phyloP scores from a whole-genome alignment of 495 filamentous ascomycete species.

The Podospora appendiculata region DNA sequence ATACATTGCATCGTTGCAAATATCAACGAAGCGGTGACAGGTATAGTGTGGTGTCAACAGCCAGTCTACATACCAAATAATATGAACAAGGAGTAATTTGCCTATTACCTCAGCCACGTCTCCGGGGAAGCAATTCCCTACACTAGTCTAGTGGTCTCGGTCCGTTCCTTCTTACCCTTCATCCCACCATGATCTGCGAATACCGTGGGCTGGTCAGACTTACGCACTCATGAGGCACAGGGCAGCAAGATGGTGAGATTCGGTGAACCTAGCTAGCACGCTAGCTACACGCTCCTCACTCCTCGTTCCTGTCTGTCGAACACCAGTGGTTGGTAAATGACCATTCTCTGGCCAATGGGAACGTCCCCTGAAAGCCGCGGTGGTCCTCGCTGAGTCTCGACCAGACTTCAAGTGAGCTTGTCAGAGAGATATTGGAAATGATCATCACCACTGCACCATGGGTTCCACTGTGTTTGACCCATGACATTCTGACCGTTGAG shows the following conservation, averaged over 20 bases:
- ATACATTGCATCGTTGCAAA: no score
- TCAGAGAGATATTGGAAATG: no score
- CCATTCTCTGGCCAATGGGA: not conserved
- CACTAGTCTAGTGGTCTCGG: constrained; percentile 9
- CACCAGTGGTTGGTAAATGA: not conserved
- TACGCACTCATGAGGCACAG: constrained; percentile 2
- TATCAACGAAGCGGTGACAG: no score
- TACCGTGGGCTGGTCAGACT: constrained; percentile 3
- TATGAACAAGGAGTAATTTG: not conserved
- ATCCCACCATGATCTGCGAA: constrained; percentile 2
- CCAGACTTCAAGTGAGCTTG: no score
- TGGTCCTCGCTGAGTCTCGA: no score
- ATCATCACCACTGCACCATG: no score
- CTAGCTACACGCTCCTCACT: no score
- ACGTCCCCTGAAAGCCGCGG: no score
- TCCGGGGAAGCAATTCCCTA: constrained; percentile 10
- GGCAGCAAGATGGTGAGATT: constrained; percentile 4
- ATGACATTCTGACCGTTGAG: no score
- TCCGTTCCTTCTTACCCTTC: constrained; percentile 16
- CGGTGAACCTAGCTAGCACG: constrained; percentile 1
- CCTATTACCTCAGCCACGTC: not conserved
- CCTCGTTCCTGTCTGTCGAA: not conserved
- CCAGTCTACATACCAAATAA: no score
- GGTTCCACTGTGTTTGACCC: no score
- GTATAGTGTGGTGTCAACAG: no score